Conservation (phyloP, 1,139 yeast genomes). For the Geotrichum bryndzae region DNA sequence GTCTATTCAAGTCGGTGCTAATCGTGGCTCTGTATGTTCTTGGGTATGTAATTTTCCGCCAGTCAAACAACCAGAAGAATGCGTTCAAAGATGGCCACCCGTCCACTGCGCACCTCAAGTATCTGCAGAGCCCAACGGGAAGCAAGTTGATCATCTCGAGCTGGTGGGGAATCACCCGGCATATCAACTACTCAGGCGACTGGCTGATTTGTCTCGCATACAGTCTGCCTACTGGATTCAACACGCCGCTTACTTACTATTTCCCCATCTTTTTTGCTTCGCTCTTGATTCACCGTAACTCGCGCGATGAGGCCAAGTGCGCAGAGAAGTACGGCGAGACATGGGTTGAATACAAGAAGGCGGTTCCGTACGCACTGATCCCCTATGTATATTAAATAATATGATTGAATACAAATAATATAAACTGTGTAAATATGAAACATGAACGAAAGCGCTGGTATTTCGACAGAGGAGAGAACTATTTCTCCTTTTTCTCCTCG, state of each 20-base stretch:
- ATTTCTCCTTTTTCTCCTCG: constrained; percentile 34
- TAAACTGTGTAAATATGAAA: not conserved
- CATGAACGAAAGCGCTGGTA: not conserved
- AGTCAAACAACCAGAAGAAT: constrained; percentile 79
- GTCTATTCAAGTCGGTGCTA: constrained; percentile 36
- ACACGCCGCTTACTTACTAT: constrained; percentile 78
- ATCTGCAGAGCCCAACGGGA: constrained; percentile 68
- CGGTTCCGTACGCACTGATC: constrained; percentile 83
- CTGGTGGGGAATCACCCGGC: constrained; percentile 95
- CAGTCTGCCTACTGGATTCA: constrained; percentile 86
- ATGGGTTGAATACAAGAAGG: constrained; percentile 74
- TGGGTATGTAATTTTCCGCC: constrained; percentile 80
- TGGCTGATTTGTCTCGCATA: constrained; percentile 89
- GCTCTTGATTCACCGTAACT: constrained; percentile 79
- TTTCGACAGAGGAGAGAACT: not conserved
- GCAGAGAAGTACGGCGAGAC: constrained; percentile 73
- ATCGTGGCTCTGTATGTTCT: constrained; percentile 43
- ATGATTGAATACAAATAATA: not conserved
- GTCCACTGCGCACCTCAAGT: constrained; percentile 52
- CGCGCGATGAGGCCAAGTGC: constrained; percentile 89
- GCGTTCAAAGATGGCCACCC: constrained; percentile 75
- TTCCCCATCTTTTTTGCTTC: constrained; percentile 78
- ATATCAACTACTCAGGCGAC: constrained; percentile 91
- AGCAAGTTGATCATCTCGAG: constrained; percentile 80
- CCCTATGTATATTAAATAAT: constrained; percentile 67